These are phyloP conservation scores for Candida neerlandica DNA, from an alignment of 1,139 yeast genomes.

Conservation along the genomic window DNA sequence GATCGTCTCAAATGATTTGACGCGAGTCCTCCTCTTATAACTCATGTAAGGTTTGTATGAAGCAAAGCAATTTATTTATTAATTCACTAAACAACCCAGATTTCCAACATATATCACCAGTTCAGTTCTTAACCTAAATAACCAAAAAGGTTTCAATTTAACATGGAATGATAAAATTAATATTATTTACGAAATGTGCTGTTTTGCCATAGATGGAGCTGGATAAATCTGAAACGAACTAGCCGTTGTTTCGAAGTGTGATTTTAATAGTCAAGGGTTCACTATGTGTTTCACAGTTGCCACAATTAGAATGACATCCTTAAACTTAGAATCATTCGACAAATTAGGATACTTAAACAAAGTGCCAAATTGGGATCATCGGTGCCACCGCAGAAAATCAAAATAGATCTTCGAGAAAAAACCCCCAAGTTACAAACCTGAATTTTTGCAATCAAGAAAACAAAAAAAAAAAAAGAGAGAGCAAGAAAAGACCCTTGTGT, in stretches of 20 bases:
- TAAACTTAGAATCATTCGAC: neutral
- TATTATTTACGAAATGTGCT: neutral
- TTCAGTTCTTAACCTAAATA: too few species aligned
- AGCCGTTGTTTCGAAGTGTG: neutral
- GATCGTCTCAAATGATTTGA: too few species aligned
- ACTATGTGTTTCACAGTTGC: neutral
- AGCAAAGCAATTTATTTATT: neutral
- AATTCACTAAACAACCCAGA: neutral
- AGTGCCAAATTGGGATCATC: neutral
- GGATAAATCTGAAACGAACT: neutral
- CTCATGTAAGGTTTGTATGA: too few species aligned
- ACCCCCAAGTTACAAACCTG: neutral
- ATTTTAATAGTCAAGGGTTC: neutral
- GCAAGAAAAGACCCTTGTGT: neutral
- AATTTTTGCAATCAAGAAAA: neutral
- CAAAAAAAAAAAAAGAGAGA: too few species aligned
- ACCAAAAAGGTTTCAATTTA: neutral
- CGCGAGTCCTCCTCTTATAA: too few species aligned
- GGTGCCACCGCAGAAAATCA: neutral
- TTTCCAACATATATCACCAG: neutral
- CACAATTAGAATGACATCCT: neutral
- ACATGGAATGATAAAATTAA: too few species aligned
- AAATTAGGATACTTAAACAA: neutral
- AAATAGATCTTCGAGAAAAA: neutral
- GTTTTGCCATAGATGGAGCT: neutral